Percentiles rank a stretch among this genome's conserved stretches.
phyloP scores from a whole-genome alignment of 169 alveolate species.

The Eimeria necatrix region DNA sequence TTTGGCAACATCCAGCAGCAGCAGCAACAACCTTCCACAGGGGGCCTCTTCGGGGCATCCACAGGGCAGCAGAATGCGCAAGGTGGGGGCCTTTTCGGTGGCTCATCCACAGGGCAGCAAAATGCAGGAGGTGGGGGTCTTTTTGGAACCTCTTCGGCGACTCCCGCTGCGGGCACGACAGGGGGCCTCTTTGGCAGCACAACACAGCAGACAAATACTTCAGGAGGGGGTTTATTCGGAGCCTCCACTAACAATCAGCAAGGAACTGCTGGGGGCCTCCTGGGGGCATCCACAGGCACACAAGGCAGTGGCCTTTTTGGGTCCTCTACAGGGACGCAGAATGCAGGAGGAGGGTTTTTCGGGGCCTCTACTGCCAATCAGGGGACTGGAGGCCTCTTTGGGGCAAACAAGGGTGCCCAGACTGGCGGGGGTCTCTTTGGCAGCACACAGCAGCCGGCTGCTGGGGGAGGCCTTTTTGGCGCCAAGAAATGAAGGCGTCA shows the following conservation, averaged over 20 bases:
- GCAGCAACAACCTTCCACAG: constrained; percentile 5
- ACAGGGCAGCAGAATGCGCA: constrained; percentile 6
- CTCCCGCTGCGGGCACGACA: neutral
- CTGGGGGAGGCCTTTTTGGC: constrained; percentile 12
- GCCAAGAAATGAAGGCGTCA: neutral
- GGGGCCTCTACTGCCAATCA: constrained; percentile 8
- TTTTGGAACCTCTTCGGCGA: neutral
- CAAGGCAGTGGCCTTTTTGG: constrained; percentile 24
- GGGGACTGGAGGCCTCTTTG: constrained; percentile 35
- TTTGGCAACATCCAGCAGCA: constrained; percentile 24
- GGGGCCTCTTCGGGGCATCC: constrained; percentile 31
- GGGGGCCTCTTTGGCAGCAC: constrained; percentile 62
- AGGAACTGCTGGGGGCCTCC: constrained; percentile 1
- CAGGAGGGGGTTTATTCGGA: constrained; percentile 2
- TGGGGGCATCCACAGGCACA: constrained; percentile 4
- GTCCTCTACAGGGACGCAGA: constrained; percentile 10
- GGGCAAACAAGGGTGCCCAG: neutral
- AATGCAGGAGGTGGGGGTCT: constrained; percentile 10
- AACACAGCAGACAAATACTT: neutral
- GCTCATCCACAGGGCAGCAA: neutral
- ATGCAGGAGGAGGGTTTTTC: constrained; percentile 8
- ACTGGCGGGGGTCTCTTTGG: constrained; percentile 28
- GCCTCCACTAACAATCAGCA: neutral
- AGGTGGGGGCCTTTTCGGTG: constrained; percentile 31
- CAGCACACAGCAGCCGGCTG: constrained; percentile 24